Evolutionary conservation across 208 protist genomes (phyloP), one percentile per base, ranked within the genome.

Genomic region (Trypanosoma grayi): DNA sequence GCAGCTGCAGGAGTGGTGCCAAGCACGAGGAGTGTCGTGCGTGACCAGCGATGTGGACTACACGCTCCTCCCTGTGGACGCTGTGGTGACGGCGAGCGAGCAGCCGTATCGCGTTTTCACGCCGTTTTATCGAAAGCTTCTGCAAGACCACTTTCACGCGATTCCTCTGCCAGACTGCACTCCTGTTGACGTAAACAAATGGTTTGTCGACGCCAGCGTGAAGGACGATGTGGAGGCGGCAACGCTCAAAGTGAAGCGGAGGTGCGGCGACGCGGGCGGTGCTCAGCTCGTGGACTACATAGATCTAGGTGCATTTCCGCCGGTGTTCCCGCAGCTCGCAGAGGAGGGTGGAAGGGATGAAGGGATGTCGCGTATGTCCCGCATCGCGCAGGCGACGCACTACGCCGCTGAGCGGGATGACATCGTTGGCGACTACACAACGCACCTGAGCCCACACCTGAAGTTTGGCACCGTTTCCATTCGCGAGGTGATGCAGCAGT

Each of bases 401-500:
- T 92, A 92, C 54, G 69, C 37, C 8, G 53, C 55, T 13, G 65
- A 60, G 3, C 82, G 82, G 13, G 66, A 92, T 47, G 51, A 74
- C 40, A 81, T 92, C 34, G 64, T 73, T 0, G 64, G 55, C 16
- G 82, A 92, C 52, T 20, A 66, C 25, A 92, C 85, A 2, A 83
- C 80, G 56, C 82, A 86, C 61, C 66, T 88, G 3, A 90, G 82
- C 58, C 80, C 85, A 16, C 79, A 90, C 59, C 33, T 92, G 37
- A 92, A 92, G 66, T 92, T 87, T 66, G 85, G 85, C 44, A 84
- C 79, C 10, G 70, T 92, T 13, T 88, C 80, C 14, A 63, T 75
- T 20, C 79, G 85, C 7, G 85, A 92, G 64, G 74, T 68, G 27
- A 89, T 78, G 77, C 55, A 81, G 14, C 27, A 56, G 5, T 46